Evolutionary conservation across 192 early-diverging fungal species (phyloP).

Genomic region (Rhizoclosmatium globosum): DNA sequence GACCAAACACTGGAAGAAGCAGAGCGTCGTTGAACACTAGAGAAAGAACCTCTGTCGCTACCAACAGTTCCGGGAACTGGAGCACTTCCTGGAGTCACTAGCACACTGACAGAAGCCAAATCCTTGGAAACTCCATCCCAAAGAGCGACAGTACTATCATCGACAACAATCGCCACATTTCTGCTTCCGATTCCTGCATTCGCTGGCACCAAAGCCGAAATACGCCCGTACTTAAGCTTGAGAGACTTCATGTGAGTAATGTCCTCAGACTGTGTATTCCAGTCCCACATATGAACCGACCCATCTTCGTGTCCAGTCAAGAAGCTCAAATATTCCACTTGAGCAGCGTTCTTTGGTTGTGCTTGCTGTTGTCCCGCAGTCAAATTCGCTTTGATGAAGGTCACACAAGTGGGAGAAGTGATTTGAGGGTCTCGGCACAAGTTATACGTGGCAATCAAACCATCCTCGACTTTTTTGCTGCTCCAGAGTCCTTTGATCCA

Average conservation of each 20-base stretch:
- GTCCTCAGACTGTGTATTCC: slow-evolving; percentile 25
- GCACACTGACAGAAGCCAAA: slow-evolving; percentile 16
- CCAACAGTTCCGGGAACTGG: background rate
- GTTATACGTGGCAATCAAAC: slow-evolving; percentile 30
- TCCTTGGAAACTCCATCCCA: slow-evolving; percentile 35
- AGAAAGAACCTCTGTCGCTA: slow-evolving; percentile 2
- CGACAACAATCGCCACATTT: slow-evolving; percentile 26
- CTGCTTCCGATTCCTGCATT: slow-evolving; percentile 5
- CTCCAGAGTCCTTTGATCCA: slow-evolving; percentile 35
- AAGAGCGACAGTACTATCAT: slow-evolving; percentile 35
- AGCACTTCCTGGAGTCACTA: slow-evolving; percentile 21
- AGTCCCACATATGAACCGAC: slow-evolving; percentile 34
- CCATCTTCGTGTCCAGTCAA: slow-evolving; percentile 43
- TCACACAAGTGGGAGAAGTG: slow-evolving; percentile 23
- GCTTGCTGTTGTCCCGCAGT: background rate
- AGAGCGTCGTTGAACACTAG: background rate
- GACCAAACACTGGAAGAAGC: slow-evolving; percentile 36
- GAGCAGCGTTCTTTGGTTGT: slow-evolving; percentile 9
- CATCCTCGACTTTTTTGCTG: slow-evolving; percentile 38
- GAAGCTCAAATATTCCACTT: slow-evolving; percentile 28
- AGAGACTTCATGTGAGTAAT: slow-evolving; percentile 3
- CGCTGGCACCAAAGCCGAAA: slow-evolving; percentile 12
- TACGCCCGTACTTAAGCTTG: slow-evolving; percentile 24
- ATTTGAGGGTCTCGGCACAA: slow-evolving; percentile 1
- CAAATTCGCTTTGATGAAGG: slow-evolving; percentile 6